These are phyloP conservation scores for Aspergillus panamensis DNA, from an alignment of 495 filamentous ascomycete genomes.

Conservation along the genomic window DNA sequence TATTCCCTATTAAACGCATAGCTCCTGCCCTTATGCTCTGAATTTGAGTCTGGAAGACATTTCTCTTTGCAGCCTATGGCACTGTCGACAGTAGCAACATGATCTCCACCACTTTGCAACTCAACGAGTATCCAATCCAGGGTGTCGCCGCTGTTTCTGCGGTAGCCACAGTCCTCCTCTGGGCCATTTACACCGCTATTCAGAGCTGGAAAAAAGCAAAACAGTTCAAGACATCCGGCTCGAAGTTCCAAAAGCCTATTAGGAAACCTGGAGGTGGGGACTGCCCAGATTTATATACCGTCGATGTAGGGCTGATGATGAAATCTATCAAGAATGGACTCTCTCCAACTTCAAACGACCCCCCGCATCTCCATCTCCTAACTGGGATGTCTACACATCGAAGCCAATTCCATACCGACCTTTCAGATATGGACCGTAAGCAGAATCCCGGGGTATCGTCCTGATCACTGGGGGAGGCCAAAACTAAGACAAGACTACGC, in stretches of 20 bases:
- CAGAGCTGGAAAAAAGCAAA: constrained; percentile 26
- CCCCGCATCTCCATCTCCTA: constrained; percentile 58
- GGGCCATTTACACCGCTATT: constrained; percentile 18
- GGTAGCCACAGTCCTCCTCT: constrained; percentile 26
- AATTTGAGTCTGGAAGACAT: not conserved
- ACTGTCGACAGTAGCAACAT: constrained; percentile 7
- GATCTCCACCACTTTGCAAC: constrained; percentile 7
- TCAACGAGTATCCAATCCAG: constrained; percentile 15
- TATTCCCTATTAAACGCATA: not conserved
- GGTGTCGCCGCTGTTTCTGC: constrained; percentile 24
- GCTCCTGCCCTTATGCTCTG: not conserved
- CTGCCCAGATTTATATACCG: not conserved
- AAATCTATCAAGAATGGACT: constrained; percentile 54
- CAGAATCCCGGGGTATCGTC: not conserved
- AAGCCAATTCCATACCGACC: constrained; percentile 82
- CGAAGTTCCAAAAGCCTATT: constrained; percentile 18
- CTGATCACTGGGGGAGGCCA: not conserved
- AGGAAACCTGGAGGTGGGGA: constrained; percentile 36
- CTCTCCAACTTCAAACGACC: constrained; percentile 68
- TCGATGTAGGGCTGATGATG: not conserved
- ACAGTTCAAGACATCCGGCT: constrained; percentile 21
- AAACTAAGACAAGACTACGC: not conserved
- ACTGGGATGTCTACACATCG: constrained; percentile 68
- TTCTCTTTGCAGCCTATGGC: not conserved
- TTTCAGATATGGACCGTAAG: constrained; percentile 73